Evolutionary conservation across 73 alveolate species (phyloP).

Genomic region (Effrenium voratum): DNA sequence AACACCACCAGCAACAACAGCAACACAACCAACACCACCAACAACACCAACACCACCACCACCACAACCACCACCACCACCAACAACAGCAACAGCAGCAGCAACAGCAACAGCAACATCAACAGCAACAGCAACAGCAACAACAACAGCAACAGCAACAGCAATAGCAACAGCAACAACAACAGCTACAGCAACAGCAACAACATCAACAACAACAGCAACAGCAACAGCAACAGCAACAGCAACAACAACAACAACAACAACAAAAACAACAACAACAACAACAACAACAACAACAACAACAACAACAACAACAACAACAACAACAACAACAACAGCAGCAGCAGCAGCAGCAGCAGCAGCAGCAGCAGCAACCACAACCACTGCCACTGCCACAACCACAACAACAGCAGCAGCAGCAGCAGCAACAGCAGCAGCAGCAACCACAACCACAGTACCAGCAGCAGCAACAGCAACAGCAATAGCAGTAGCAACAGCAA

Average conservation of each 20-base stretch:
- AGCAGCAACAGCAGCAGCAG: background rate
- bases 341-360: slow-evolving; percentile 6
- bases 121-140: background rate
- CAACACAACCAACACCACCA: background rate
- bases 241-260: background rate
- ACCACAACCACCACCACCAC: background rate
- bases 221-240: background rate
- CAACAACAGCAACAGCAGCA: background rate
- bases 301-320: background rate
- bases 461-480: background rate
- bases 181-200: background rate
- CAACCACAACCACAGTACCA: background rate
- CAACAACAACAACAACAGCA: background rate
- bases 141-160: background rate
- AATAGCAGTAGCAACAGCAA: background rate
- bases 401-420: background rate
- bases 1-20: background rate
- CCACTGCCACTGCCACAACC: background rate
- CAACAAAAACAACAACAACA: background rate
- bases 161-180: background rate
- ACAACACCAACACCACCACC: background rate
- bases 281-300: background rate
- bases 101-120: background rate
- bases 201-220: background rate
- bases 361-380: background rate